Percentiles rank a stretch among this genome's conserved stretches.
These are phyloP conservation scores for Cladophialophora psammophila DNA, from an alignment of 2,329 filamentous ascomycete genomes.

Conservation along the genomic window DNA sequence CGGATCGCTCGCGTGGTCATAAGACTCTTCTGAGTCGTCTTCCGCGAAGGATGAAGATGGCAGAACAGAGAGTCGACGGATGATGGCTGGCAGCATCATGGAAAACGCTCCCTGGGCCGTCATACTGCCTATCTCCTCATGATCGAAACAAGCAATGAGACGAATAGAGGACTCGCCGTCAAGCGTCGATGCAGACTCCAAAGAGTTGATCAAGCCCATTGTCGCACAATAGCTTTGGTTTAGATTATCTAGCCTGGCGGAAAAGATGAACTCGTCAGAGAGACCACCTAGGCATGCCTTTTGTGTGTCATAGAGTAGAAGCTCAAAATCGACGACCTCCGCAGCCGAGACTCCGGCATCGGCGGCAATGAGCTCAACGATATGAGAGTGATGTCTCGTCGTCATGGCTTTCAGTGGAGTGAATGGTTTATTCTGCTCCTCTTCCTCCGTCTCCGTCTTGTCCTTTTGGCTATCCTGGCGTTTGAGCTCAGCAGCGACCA, in stretches of 20 bases:
- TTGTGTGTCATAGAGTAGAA: slow-evolving; percentile 96
- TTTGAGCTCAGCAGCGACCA: slow-evolving; percentile 88
- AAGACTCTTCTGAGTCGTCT: slow-evolving; percentile 67
- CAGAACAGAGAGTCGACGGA: slow-evolving; percentile 84
- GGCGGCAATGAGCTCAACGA: slow-evolving; percentile 83
- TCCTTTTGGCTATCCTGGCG: slow-evolving; percentile 59
- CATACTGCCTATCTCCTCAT: slow-evolving; percentile 93
- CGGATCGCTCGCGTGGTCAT: slow-evolving; percentile 65
- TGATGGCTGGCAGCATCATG: slow-evolving; percentile 84
- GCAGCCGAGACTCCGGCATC: slow-evolving; percentile 74
- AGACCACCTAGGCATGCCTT: slow-evolving; percentile 87
- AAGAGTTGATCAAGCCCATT: slow-evolving; percentile 81
- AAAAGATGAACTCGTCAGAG: slow-evolving; percentile 94
- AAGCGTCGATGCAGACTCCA: slow-evolving; percentile 69
- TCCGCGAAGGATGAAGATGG: slow-evolving; percentile 64
- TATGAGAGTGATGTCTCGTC: slow-evolving; percentile 85
- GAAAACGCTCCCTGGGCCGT: slow-evolving; percentile 94
- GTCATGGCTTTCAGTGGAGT: slow-evolving; percentile 77
- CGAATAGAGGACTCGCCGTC: slow-evolving; percentile 82
- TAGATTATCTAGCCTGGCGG: slow-evolving; percentile 92
- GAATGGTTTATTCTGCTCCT: slow-evolving; percentile 60
- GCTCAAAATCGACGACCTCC: slow-evolving; percentile 89
- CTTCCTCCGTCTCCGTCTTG: slow-evolving; percentile 50
- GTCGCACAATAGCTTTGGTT: slow-evolving; percentile 96
- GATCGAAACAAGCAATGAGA: slow-evolving; percentile 93